These are phyloP conservation scores for Heliamphora pulchella DNA, from an alignment of 179 eudicot species.

Conservation along the genomic window DNA sequence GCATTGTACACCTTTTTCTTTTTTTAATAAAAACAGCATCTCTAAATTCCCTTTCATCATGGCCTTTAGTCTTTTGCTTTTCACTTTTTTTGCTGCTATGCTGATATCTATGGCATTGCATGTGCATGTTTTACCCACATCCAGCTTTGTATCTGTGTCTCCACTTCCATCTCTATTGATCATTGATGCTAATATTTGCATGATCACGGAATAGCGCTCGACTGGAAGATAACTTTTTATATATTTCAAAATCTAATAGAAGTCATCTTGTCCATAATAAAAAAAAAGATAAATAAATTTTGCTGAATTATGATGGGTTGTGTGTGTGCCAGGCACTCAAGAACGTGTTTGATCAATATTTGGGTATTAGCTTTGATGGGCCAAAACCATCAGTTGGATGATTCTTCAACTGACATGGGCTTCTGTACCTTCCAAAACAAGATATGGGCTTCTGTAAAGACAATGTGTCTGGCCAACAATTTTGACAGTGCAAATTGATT, in stretches of 20 bases:
- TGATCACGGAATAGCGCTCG: neutral
- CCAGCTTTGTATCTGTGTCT: slow-evolving; percentile 17
- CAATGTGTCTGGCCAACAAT: slow-evolving; percentile 10
- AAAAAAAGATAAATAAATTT: neutral
- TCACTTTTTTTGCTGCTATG: neutral
- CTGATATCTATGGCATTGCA: neutral
- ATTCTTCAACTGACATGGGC: slow-evolving; percentile 25
- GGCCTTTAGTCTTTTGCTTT: slow-evolving; percentile 14
- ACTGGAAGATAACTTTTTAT: neutral
- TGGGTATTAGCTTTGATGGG: slow-evolving; percentile 44
- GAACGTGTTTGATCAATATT: slow-evolving; percentile 57
- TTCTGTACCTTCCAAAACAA: neutral
- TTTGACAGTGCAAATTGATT: slow-evolving; percentile 12
- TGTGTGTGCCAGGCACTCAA: slow-evolving; percentile 59
- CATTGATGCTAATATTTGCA: neutral
- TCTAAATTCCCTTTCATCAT: neutral
- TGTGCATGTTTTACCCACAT: slow-evolving; percentile 9
- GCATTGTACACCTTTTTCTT: neutral
- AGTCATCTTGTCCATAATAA: neutral
- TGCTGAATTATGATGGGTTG: too few relatives aligned
- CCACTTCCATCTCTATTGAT: slow-evolving; percentile 4
- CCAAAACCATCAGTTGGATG: slow-evolving; percentile 29
- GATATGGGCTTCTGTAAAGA: slow-evolving; percentile 16
- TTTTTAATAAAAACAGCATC: neutral
- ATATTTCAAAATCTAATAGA: neutral